Evolutionary conservation across 371 early-diverging fungal genomes (phyloP).

Genomic region (Catenaria anguillulae): DNA sequence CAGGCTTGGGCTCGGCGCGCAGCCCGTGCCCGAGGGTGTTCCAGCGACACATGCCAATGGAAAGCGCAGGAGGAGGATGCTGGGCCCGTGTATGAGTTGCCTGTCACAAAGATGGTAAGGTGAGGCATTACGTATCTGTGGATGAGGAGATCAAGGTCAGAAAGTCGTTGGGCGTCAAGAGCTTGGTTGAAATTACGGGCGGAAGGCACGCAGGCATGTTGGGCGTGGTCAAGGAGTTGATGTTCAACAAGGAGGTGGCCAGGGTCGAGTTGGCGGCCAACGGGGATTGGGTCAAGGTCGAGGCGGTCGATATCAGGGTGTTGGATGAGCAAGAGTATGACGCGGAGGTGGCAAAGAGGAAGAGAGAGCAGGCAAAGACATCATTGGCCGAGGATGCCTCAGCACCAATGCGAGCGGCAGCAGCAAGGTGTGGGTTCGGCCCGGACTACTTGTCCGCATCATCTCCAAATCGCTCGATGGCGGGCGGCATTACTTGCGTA

Average conservation of each 20-base stretch:
- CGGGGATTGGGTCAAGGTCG: conserved; percentile 4
- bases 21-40: neutral
- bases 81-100: neutral
- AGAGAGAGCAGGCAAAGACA: neutral
- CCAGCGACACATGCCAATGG: neutral
- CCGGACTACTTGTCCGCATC: conserved; percentile 7
- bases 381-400: neutral
- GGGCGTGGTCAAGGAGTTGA: neutral
- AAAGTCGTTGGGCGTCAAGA: no score
- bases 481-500: conserved; percentile 8
- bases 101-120: neutral
- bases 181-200: neutral
- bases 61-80: neutral
- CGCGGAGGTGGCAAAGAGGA: neutral
- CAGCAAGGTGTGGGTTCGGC: conserved; percentile 4
- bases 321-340: neutral
- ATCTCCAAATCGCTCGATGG: conserved; percentile 8
- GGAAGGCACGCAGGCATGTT: conserved; percentile 2
- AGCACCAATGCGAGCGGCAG: neutral
- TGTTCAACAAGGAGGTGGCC: neutral
- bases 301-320: conserved; percentile 1
- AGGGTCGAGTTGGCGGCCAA: conserved; percentile 3
- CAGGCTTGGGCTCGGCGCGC: conserved; percentile 9
- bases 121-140: conserved; percentile 4
- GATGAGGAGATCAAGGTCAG: neutral